A percentile compares a stretch with the other conserved stretches of the same genome.
Conservation (phyloP, 164 flowering plant genomes). For the Vitis amurensis region DNA sequence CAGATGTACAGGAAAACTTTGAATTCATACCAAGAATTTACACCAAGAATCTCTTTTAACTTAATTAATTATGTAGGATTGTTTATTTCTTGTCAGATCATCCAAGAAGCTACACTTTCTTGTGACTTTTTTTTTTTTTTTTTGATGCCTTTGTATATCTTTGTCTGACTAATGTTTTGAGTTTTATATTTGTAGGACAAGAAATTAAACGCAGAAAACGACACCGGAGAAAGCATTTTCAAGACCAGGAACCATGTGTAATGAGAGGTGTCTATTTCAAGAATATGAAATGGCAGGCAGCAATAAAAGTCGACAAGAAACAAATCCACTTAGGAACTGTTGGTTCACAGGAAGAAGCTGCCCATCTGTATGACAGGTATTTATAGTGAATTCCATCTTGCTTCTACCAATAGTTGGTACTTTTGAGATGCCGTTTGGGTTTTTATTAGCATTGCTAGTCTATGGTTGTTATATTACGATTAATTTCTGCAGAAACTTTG, state of each 20-base stretch:
- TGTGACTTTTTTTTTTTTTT: too few species aligned
- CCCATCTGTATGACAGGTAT: constrained; percentile 95
- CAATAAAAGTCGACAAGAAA: constrained; percentile 95
- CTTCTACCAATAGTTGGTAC: background rate
- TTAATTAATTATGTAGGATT: too few species aligned
- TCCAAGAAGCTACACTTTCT: too few species aligned
- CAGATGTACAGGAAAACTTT: too few species aligned
- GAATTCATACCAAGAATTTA: too few species aligned
- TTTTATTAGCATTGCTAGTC: too few species aligned
- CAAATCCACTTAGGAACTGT: constrained; percentile 97
- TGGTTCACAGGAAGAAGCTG: constrained; percentile 92
- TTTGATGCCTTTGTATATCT: too few species aligned
- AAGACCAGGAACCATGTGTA: constrained; percentile 66
- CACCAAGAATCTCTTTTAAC: too few species aligned
- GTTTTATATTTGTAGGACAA: constrained; percentile 21
- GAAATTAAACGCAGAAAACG: constrained; percentile 80
- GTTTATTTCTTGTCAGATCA: too few species aligned
- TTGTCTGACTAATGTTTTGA: constrained; percentile 12
- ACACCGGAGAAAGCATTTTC: constrained; percentile 71
- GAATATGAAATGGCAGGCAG: constrained; percentile 99
- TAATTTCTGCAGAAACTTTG: too few species aligned
- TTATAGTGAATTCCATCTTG: background rate
- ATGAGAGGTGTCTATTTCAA: constrained; percentile 98
- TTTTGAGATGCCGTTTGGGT: too few species aligned
- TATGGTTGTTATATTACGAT: too few species aligned